Evolutionary conservation across 2,329 filamentous ascomycete genomes (phyloP), one percentile per base, ranked within the genome.

Genomic region (Colletotrichum sp.): DNA sequence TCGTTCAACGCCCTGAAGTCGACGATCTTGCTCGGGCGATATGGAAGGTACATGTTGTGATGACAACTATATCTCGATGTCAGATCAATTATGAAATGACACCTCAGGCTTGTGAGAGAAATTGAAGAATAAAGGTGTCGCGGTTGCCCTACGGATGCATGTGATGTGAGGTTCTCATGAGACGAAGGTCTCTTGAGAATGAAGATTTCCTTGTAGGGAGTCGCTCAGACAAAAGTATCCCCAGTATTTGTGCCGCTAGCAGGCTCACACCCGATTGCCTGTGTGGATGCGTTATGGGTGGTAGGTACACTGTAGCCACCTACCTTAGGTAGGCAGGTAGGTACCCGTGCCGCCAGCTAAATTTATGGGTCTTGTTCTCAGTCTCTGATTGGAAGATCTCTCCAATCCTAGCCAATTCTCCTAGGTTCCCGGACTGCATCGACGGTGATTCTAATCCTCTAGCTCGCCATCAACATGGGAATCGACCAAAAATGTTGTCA

Each of bases 21-120:
- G 66, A 75, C 66, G 34, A 71, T 71, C 61, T 30, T 72, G 74
- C 39, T 67, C 32, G 28, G 34, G 67, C 28, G 66, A 57, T 75
- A 32, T 67, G 43, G 55, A 36, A 36, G 36, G 36, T 63, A 75
- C 74, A 76, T 76, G 67, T 52, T 75, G 73, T 26, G 64, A 52
- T 57, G 70, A 26, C 12, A 34, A 39, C 21, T 32, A 68, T 59
- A 16, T 30, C 15, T 32, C 18, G 24, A 28, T 52, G 61, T 28
- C 69, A 34, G 24, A 43, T 67, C 39, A 21, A 39, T 16, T 26
- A 10, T 10, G 30, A 52, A 21, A 21, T 32, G 39, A 24, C 13
- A 34, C 48, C 18, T 5, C 48, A 52, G 26, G 24, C 5, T 52
- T 7, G 39, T 28, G 36, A 10, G 39, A 32, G 7, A 60, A 28